Base-by-base conservation (phyloP, 2,329 filamentous ascomycete species). In the Pseudogymnoascus sp. region DNA sequence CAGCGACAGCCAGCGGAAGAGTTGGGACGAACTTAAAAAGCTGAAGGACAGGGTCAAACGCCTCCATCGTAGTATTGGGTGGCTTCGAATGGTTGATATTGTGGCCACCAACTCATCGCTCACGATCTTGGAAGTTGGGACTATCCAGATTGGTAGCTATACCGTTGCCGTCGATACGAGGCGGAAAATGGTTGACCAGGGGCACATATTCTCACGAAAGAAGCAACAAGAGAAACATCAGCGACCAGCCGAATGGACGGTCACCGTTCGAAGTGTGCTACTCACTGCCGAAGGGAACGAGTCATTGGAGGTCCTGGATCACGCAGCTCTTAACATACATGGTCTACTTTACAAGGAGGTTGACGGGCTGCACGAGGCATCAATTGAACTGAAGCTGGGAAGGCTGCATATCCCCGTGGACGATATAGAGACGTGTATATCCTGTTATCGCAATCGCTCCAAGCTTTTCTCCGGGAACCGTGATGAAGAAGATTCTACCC, bases 241-340 rank as follows among this genome's bases (percentile, higher is more conserved):
- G 69, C 82, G 84, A 56, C 92, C 95, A 40, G 93, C 93, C 1
- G 96, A 99, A 78, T 99, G 96, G 93, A 93, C 96, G 67, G 82
- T 96, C 70, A 89, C 89, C 6, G 76, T 93, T 61, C 86, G 91
- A 65, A 97, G 93, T 74, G 83, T 97, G 56, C 80, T 97, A 6
- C 96, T 99, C 70, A 96, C 91, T 0, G 86, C 91, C 1, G 87
- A 96, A 64, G 92, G 91, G 35, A 83, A 83, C 62, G 92, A 97
- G 64, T 88, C 92, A 1, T 86, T 91, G 63, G 93, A 99, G 74
- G 78, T 99, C 2, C 78, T 99, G 68, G 96, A 99, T 74, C 89
- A 92, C 71, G 86, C 90, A 65, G 89, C 90, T 3, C 78, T 97
- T 65, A 97, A 96, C 70, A 84, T 99, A 56, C 93, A 99, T 74